Percentiles rank a stretch among this genome's conserved stretches.
phyloP scores from a whole-genome alignment of 495 filamentous ascomycete species.

The Letharia lupina region DNA sequence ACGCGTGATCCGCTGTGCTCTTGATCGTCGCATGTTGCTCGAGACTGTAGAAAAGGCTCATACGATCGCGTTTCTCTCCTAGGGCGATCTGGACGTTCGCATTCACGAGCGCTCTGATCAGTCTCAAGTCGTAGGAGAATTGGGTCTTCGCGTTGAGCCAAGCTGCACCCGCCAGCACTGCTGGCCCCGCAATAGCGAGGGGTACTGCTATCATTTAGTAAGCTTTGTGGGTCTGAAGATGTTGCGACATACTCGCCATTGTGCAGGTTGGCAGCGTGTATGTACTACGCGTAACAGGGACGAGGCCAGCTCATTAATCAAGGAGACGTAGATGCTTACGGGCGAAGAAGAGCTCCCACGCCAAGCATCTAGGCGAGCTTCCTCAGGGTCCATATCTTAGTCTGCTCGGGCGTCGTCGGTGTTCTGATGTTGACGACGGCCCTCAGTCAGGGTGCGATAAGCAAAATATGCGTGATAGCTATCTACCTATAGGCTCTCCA shows the following conservation, averaged over 20 bases:
- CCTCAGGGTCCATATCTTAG: not conserved
- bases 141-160: constrained; percentile 73
- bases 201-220: constrained; percentile 27
- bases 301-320: not conserved
- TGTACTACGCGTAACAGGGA: not conserved
- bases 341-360: not conserved
- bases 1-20: constrained; percentile 47
- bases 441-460: not conserved
- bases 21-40: constrained; percentile 57
- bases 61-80: constrained; percentile 46
- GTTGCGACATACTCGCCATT: constrained; percentile 19
- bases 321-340: not conserved
- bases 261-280: constrained; percentile 1
- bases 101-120: constrained; percentile 45
- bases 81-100: constrained; percentile 34
- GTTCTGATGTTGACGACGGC: too few species aligned
- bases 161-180: constrained; percentile 57
- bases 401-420: not conserved
- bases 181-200: constrained; percentile 50
- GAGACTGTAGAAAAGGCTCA: constrained; percentile 74
- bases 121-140: constrained; percentile 54
- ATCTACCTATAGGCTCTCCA: too few species aligned
- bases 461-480: not conserved
- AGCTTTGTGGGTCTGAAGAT: not conserved
- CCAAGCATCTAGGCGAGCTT: not conserved